Base-by-base conservation (phyloP, 2,329 filamentous ascomycete genomes). In the Pseudocercospora crystallina region DNA sequence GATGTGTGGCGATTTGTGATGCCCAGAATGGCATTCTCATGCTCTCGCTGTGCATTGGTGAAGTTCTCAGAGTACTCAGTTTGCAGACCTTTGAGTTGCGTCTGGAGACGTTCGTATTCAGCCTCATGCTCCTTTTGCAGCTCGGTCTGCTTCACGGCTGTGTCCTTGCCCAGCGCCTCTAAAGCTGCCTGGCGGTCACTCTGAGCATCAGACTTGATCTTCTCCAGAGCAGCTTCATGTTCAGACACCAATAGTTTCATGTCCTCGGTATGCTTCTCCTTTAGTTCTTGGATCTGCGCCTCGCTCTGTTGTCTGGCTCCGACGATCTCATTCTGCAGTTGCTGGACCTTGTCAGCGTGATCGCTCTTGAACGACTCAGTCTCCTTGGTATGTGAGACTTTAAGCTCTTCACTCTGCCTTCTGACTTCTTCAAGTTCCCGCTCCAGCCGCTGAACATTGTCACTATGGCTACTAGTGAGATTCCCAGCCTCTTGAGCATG, bases 61-160 rank as follows among this genome's bases (percentile, higher is more conserved):
- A 49, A 15, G 15, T 12, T 37, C 33, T 43, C 17, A 12, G 49
- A 31, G 37, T 55, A 35, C 38, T 38, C 37, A 14, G 31, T 38
- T 17, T 50, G 53, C 5, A 49, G 43, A 8, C 36, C 32, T 12
- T 51, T 31, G 12, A 56, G 30, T 12, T 43, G 43, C n/a, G 44
- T n/a, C 30, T 52, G 41, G 26, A 49, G 37, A 12, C 11, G 9
- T 30, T 32, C 26, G 5, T 33, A 17, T n/a, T 51, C 41, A 4
- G 44, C 37, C 8, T 36, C 43, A 17, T 52, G 44, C 39, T 17
- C 40, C n/a, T 42, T 11, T 10, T 36, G 33, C 26, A 42, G 8
- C 17, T 47, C 31, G 11, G 10, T 15, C 8, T 36, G 37, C 20
- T 43, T 38, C 7, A 26, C 17, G n/a, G 31, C 29, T 13, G 42